These are phyloP conservation scores for Pichia cephalocereana DNA, from an alignment of 805 yeast genomes.

Conservation along the genomic window DNA sequence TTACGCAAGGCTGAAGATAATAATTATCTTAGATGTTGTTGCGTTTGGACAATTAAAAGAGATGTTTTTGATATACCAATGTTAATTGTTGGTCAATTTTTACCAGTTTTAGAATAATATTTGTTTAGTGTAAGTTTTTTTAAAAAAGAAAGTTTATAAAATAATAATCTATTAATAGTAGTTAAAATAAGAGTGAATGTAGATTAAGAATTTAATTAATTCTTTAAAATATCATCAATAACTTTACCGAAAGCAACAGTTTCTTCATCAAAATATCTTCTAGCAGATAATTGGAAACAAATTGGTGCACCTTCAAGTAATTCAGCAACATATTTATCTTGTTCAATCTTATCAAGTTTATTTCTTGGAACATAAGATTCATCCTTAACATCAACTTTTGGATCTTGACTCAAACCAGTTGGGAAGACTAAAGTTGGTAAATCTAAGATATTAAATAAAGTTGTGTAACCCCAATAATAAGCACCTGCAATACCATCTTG, in stretches of 20 bases:
- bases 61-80: slow-evolving; percentile 80
- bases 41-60: slow-evolving; percentile 79
- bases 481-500: slow-evolving; percentile 34
- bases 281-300: slow-evolving; percentile 42
- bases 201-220: not conserved
- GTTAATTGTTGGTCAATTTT: slow-evolving; percentile 73
- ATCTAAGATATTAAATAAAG: slow-evolving; percentile 65
- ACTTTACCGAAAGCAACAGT: slow-evolving; percentile 33
- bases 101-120: slow-evolving; percentile 44
- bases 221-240: slow-evolving; percentile 17
- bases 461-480: slow-evolving; percentile 74
- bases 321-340: slow-evolving; percentile 37
- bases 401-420: slow-evolving; percentile 51
- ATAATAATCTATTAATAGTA: too few species aligned
- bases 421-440: slow-evolving; percentile 60
- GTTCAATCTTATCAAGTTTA: slow-evolving; percentile 40
- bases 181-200: too few species aligned
- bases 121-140: too few species aligned
- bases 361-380: slow-evolving; percentile 33
- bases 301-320: slow-evolving; percentile 45
- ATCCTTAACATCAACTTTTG: slow-evolving; percentile 38
- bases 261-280: slow-evolving; percentile 50
- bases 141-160: too few species aligned
- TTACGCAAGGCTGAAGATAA: slow-evolving; percentile 29
- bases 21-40: slow-evolving; percentile 48